Conservation (phyloP, 1,139 yeast species). For the Yamadazyma taylorii region DNA sequence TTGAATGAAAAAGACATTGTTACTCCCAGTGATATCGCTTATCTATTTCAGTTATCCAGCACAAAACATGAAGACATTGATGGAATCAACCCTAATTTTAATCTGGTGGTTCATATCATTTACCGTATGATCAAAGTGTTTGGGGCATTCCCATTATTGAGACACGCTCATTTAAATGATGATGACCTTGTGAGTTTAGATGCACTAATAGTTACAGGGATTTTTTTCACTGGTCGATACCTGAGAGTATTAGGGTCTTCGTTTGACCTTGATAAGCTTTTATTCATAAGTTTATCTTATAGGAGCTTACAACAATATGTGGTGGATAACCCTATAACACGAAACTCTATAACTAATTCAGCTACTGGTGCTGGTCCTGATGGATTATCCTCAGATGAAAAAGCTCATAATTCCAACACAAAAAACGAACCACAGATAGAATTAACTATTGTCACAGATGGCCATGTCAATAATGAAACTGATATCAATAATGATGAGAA, state of each 20-base stretch:
- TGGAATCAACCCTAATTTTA: constrained; percentile 8
- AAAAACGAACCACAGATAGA: constrained; percentile 3
- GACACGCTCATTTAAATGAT: constrained; percentile 11
- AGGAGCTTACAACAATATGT: neutral
- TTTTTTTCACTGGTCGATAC: constrained; percentile 28
- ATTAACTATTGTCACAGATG: constrained; percentile 3
- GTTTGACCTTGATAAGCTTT: constrained; percentile 25
- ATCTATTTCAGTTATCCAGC: constrained; percentile 20
- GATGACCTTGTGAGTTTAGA: constrained; percentile 20
- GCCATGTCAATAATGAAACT: neutral
- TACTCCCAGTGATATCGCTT: constrained; percentile 23
- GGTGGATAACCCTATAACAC: neutral
- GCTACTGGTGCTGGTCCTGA: too few species aligned
- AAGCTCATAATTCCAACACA: too few species aligned
- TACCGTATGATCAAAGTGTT: constrained; percentile 26
- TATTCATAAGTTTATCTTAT: constrained; percentile 24
- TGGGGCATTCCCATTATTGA: constrained; percentile 34
- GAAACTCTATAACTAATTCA: too few species aligned
- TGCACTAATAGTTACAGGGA: constrained; percentile 25
- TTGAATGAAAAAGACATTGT: constrained; percentile 20
- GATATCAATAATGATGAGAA: too few species aligned
- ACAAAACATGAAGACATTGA: constrained; percentile 11
- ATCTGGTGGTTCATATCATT: constrained; percentile 16
- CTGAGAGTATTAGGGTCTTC: constrained; percentile 19
- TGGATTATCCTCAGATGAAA: too few species aligned